Evolutionary conservation across 2,329 filamentous ascomycete species (phyloP).

Genomic region (Westerdykella ornata): DNA sequence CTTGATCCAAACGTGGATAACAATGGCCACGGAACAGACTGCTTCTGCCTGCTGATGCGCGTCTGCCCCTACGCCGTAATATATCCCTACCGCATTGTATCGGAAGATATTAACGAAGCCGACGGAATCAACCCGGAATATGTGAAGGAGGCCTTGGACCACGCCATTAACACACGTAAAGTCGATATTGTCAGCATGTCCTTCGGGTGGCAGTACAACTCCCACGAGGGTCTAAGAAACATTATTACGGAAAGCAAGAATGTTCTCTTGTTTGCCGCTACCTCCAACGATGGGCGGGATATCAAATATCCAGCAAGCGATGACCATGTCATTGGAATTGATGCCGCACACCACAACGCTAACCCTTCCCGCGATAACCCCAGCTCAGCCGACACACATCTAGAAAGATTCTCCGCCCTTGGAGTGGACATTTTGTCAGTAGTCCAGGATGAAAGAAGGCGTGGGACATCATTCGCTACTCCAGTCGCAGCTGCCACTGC

Average conservation of each 20-base stretch:
- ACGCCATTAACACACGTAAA: constrained; percentile 1
- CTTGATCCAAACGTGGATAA: background rate
- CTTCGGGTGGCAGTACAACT: constrained; percentile 1
- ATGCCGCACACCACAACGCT: background rate
- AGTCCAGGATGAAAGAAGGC: background rate
- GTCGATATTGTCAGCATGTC: constrained; percentile 1
- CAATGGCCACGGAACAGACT: constrained; percentile 2
- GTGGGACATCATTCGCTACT: background rate
- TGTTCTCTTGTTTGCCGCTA: constrained; percentile 1
- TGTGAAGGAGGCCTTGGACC: background rate
- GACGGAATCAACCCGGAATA: background rate
- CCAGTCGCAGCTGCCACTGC: constrained; percentile 1
- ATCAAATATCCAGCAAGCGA: constrained; percentile 1
- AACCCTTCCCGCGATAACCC: background rate
- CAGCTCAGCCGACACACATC: background rate
- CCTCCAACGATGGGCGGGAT: background rate
- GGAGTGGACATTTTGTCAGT: background rate
- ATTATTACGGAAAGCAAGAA: background rate
- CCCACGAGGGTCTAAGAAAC: background rate
- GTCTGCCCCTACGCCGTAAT: constrained; percentile 1
- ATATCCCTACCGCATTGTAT: background rate
- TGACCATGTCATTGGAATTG: constrained; percentile 1
- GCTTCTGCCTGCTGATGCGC: background rate
- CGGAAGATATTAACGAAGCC: background rate
- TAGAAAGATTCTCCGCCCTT: background rate